Evolutionary conservation across 2,329 filamentous ascomycete genomes (phyloP), one percentile per base, ranked within the genome.

Genomic region (Seiridium unicorne): DNA sequence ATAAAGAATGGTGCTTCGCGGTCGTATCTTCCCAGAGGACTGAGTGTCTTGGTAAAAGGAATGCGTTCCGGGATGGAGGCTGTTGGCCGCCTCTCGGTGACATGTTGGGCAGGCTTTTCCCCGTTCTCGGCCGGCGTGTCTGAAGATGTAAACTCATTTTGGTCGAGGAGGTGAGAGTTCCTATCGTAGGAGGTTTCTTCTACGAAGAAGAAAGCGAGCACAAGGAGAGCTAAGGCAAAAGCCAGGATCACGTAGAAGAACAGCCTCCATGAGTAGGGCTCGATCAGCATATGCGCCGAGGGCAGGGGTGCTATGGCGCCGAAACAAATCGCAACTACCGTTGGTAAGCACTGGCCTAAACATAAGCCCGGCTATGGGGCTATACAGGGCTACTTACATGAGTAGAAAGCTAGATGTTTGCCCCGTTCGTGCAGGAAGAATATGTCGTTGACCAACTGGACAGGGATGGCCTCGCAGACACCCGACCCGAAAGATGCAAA

Each of bases 161-260:
- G n/a, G 60, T 6, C 11, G 18, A 46, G 54, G 55, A 46, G 59
- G 34, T 64, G 66, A 1, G 68, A 63, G 3, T 64, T 60, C 34
- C 76, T 66, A 31, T 77, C 66, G 66, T 84, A 84, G 2, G 74
- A 73, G 1, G 80, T 78, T 66, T 84, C 82, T 64, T 84, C 81
- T 8, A 82, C 81, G 62, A 83, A 78, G 46, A 84, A 67, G 68
- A 84, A 83, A 0, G 81, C 77, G 6, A 81, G 64, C 48, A 84
- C 72, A 42, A 72, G 68, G 9, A 71, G 61, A 75, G 72, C 53
- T 74, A 71, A 72, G 2, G 80, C 77, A 57, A 87, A 86, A 3
- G 83, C 84, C 53, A 84, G 77, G 62, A 82, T 79, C 58, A 87
- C 84, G 67, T 86, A 86, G 74, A 87, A 87, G 73, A 83, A 87